These are phyloP conservation scores for Aspergillus ochraceus DNA, from an alignment of 2,329 filamentous ascomycete species.

Conservation along the genomic window DNA sequence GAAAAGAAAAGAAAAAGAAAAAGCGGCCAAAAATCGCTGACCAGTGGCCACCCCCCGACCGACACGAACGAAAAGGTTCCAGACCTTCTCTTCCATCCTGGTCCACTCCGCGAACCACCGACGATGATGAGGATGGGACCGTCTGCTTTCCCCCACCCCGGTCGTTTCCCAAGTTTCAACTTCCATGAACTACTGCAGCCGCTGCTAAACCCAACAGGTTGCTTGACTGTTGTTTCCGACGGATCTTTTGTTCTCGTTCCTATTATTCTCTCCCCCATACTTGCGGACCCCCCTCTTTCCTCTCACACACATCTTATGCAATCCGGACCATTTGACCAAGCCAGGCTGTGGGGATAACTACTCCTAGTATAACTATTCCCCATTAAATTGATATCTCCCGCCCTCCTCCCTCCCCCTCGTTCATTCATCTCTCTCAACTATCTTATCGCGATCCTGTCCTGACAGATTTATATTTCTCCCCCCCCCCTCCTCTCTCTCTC, in stretches of 20 bases:
- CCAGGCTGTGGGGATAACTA: slow-evolving; percentile 14
- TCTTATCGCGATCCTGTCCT: not conserved
- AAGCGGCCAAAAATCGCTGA: slow-evolving; percentile 7
- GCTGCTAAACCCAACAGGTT: not conserved
- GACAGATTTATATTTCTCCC: not conserved
- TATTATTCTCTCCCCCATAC: not conserved
- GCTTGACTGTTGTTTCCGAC: not conserved
- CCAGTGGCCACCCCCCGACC: slow-evolving; percentile 9
- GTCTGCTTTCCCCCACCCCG: not conserved
- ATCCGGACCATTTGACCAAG: slow-evolving; percentile 14
- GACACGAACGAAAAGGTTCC: slow-evolving; percentile 8
- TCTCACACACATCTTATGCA: slow-evolving; percentile 4
- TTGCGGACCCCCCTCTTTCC: not conserved
- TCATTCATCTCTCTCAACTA: slow-evolving; percentile 7
- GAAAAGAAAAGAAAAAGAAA: not conserved
- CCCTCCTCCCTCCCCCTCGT: slow-evolving; percentile 12
- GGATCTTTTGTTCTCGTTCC: slow-evolving; percentile 9
- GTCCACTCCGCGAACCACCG: not conserved
- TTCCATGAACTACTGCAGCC: slow-evolving; percentile 4
- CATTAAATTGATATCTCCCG: slow-evolving; percentile 18
- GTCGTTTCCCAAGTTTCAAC: slow-evolving; percentile 11
- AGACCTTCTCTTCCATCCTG: slow-evolving; percentile 10
- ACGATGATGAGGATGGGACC: not conserved
- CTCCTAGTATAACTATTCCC: not conserved
- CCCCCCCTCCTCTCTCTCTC: too few relatives aligned